Evolutionary conservation across 257 asterid species (phyloP).

Genomic region (Nemophila menziesii): DNA sequence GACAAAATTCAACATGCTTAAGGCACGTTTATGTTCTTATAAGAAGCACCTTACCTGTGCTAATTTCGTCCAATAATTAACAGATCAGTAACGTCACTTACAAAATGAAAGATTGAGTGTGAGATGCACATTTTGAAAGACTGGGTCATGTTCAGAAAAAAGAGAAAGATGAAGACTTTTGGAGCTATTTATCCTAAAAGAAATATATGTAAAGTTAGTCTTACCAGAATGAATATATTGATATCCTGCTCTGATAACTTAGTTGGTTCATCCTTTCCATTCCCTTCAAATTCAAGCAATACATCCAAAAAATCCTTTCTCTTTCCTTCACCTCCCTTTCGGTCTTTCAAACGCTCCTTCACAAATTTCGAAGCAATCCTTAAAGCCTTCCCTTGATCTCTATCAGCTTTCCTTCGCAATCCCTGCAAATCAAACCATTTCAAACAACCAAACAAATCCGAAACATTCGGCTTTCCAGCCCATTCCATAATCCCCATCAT

Average conservation of each 20-base stretch:
- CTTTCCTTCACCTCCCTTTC: slow-evolving; percentile 4
- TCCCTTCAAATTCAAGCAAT: slow-evolving; percentile 24
- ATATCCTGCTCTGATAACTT: slow-evolving; percentile 28
- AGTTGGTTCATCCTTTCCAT: slow-evolving; percentile 16
- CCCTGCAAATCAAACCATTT: slow-evolving; percentile 40
- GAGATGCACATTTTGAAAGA: no score
- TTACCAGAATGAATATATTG: slow-evolving; percentile 47
- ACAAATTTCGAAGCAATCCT: slow-evolving; percentile 26
- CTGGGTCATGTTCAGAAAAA: no score
- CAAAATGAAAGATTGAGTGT: no score
- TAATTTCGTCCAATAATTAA: no score
- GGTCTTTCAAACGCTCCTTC: slow-evolving; percentile 21
- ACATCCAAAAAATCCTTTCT: slow-evolving; percentile 43
- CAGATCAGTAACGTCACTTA: no score
- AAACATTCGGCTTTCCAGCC: slow-evolving; percentile 26
- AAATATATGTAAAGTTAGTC: no score
- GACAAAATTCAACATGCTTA: no score
- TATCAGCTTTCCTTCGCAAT: slow-evolving; percentile 20
- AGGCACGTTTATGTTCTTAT: no score
- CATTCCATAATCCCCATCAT: slow-evolving; percentile 33
- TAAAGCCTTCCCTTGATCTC: slow-evolving; percentile 24
- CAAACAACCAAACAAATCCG: slow-evolving; percentile 38
- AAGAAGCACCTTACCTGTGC: no score
- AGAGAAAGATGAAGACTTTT: no score
- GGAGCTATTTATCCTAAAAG: no score